phyloP scores from a whole-genome alignment of 768 basidiomycete species.

The Rubroboletus satanas region DNA sequence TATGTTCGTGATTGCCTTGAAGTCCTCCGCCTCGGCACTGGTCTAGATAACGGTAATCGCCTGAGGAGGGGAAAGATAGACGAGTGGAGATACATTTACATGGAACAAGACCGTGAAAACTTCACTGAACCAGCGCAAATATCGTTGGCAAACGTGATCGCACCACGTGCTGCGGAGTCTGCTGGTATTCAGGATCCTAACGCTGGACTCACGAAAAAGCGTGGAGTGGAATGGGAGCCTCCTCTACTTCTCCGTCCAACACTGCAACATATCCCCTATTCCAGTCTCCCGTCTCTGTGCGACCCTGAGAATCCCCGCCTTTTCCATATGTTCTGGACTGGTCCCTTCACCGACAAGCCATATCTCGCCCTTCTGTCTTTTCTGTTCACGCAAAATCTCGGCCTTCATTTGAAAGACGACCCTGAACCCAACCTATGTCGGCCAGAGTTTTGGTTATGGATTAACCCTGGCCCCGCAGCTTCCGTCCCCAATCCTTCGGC shows the following conservation, averaged over 20 bases:
- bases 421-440: conserved; percentile 53
- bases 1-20: conserved; percentile 98
- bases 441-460: conserved; percentile 97
- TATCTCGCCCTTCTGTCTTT: conserved; percentile 94
- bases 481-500: conserved; percentile 83
- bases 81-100: conserved; percentile 86
- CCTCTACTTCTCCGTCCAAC: conserved; percentile 45
- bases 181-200: conserved; percentile 43
- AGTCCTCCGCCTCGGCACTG: conserved; percentile 85
- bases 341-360: conserved; percentile 97
- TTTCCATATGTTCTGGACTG: conserved; percentile 99
- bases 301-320: conserved; percentile 81
- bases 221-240: conserved; percentile 59
- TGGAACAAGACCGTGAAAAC: conserved; percentile 52
- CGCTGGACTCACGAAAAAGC: conserved; percentile 53
- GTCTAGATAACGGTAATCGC: conserved; percentile 77
- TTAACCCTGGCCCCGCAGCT: conserved; percentile 96
- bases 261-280: conserved; percentile 51
- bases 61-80: conserved; percentile 72
- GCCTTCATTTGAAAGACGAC: conserved; percentile 63
- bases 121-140: conserved; percentile 34
- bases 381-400: conserved; percentile 93
- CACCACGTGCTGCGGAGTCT: conserved; percentile 29
- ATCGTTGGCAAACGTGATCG: conserved; percentile 30
- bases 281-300: conserved; percentile 60